Conservation (phyloP, 1,284 basidiomycete species). For the Microbotryum lychnidis-dioicae region DNA sequence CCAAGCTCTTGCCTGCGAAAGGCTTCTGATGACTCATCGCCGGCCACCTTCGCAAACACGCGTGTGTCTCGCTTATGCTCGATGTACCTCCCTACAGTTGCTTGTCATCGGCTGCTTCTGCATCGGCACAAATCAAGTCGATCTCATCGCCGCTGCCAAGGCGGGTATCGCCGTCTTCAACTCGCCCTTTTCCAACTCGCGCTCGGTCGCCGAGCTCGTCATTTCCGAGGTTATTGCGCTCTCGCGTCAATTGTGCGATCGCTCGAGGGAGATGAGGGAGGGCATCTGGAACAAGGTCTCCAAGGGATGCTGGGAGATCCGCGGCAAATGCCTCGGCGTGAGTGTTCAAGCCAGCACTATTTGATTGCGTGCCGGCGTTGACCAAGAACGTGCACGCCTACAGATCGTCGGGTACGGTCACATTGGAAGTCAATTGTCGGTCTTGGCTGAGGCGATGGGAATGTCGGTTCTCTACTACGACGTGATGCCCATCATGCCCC, state of each 20-base stretch:
- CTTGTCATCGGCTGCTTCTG: constrained; percentile 98
- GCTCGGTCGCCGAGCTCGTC: constrained; percentile 97
- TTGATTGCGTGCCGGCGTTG: too few species aligned
- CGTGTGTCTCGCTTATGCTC: not conserved
- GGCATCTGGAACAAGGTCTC: constrained; percentile 95
- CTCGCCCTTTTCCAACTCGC: constrained; percentile 98
- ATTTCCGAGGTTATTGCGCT: constrained; percentile 88
- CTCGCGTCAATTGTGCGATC: constrained; percentile 88
- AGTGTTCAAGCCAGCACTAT: not conserved
- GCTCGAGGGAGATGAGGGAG: constrained; percentile 73
- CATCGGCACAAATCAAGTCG: constrained; percentile 96
- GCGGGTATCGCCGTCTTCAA: constrained; percentile 98
- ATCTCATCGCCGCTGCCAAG: constrained; percentile 71
- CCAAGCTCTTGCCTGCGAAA: too few species aligned
- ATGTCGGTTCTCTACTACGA: constrained; percentile 96
- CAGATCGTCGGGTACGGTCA: constrained; percentile 94
- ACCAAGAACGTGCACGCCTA: too few species aligned
- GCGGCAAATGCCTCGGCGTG: constrained; percentile 86
- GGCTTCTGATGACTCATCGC: not conserved
- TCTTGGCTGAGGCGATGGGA: constrained; percentile 92
- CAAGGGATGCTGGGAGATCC: constrained; percentile 95
- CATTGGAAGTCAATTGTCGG: constrained; percentile 94
- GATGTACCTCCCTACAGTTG: constrained; percentile 51
- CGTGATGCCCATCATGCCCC: constrained; percentile 93
- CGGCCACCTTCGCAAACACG: too few species aligned